Percentiles rank a stretch among this genome's conserved stretches.
These are phyloP conservation scores for Botrytis fabae DNA, from an alignment of 2,329 filamentous ascomycete genomes.

Conservation along the genomic window DNA sequence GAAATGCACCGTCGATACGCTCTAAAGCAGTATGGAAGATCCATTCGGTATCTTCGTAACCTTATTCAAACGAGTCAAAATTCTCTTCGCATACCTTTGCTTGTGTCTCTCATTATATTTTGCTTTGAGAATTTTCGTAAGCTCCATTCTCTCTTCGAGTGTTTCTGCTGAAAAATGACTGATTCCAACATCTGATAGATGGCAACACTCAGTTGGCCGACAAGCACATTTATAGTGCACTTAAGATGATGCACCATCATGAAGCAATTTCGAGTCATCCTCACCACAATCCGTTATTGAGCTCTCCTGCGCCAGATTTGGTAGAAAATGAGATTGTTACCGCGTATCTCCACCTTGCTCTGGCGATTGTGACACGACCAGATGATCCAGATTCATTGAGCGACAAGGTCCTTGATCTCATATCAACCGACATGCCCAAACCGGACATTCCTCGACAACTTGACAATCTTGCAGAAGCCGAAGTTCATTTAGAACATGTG, in stretches of 20 bases:
- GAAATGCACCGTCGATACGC: conserved; percentile 30
- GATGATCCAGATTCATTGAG: conserved; percentile 18
- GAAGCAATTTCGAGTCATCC: conserved; percentile 17
- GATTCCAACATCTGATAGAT: background rate
- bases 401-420: conserved; percentile 24
- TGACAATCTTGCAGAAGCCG: conserved; percentile 18
- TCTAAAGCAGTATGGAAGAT: conserved; percentile 29
- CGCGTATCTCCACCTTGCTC: conserved; percentile 31
- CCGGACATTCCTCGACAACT: conserved; percentile 12
- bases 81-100: conserved; percentile 29
- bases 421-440: conserved; percentile 17
- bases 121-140: conserved; percentile 31
- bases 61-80: conserved; percentile 22
- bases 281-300: background rate
- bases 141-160: background rate
- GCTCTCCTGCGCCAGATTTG: conserved; percentile 20
- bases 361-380: conserved; percentile 22
- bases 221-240: conserved; percentile 27
- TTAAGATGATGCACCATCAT: conserved; percentile 29
- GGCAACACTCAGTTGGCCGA: conserved; percentile 29
- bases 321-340: conserved; percentile 32
- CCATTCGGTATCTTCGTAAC: conserved; percentile 27
- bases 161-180: background rate
- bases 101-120: conserved; percentile 33
- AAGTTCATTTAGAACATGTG: conserved; percentile 17